phyloP scores from a whole-genome alignment of 2,329 filamentous ascomycete genomes.

The Pseudogymnoascus verrucosus region DNA sequence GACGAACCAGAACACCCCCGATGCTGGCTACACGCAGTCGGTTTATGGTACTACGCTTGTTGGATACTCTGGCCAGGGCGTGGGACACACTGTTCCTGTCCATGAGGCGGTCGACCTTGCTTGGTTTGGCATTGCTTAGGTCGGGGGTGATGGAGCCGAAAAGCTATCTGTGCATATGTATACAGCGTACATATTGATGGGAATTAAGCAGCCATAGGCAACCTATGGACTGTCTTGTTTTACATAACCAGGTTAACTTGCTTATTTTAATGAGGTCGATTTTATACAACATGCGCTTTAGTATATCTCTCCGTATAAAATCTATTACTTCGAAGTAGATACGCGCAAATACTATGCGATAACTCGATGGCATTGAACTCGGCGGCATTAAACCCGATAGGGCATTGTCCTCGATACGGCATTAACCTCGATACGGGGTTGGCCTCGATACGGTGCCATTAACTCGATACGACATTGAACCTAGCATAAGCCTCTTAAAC shows the following conservation, averaged over 20 bases:
- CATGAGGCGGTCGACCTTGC: slow-evolving; percentile 24
- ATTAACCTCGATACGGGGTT: too few species aligned
- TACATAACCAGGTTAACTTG: background rate
- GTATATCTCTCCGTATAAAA: background rate
- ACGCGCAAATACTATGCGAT: background rate
- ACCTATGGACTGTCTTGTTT: background rate
- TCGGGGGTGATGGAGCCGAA: background rate
- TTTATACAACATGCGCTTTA: too few species aligned
- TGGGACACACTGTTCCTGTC: slow-evolving; percentile 27
- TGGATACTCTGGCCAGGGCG: slow-evolving; percentile 25
- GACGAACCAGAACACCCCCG: slow-evolving; percentile 21
- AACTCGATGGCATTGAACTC: background rate
- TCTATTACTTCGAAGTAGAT: background rate
- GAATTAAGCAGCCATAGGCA: background rate
- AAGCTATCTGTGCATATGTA: background rate
- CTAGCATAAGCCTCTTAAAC: too few species aligned
- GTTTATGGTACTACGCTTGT: slow-evolving; percentile 28
- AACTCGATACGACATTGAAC: too few species aligned
- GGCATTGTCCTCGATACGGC: too few species aligned
- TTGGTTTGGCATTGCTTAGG: slow-evolving; percentile 16
- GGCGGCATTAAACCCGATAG: background rate
- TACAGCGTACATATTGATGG: background rate
- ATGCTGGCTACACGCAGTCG: slow-evolving; percentile 26
- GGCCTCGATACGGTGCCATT: too few species aligned
- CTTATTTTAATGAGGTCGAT: background rate